Evolutionary conservation across 225 moss, liverwort and hornwort species (phyloP).

Genomic region (Bryoerythrophyllum caledonicum): DNA sequence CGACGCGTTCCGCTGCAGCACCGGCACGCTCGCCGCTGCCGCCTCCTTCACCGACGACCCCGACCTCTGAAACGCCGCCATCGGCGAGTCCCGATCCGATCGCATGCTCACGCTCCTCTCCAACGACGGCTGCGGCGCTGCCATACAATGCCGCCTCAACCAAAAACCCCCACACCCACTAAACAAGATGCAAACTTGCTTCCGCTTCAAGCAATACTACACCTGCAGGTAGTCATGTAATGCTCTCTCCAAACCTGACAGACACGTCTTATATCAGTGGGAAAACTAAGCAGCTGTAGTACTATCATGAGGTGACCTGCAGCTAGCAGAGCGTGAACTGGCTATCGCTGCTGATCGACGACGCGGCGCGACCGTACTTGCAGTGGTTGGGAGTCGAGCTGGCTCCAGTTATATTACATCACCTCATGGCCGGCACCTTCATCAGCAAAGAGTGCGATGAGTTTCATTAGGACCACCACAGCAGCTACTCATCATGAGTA

Average conservation of each 20-base stretch:
- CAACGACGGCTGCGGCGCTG: constrained; percentile 47
- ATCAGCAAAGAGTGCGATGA: not conserved
- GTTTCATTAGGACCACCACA: not conserved
- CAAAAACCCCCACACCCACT: not conserved
- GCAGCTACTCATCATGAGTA: not conserved
- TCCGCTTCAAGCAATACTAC: not conserved
- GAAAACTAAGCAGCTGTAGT: not conserved
- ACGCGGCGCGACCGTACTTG: constrained; percentile 37
- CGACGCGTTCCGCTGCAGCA: constrained; percentile 47
- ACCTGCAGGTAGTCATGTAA: constrained; percentile 32
- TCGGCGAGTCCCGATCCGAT: constrained; percentile 48
- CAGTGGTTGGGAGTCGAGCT: constrained; percentile 36
- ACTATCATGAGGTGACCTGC: constrained; percentile 9
- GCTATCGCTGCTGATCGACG: constrained; percentile 15
- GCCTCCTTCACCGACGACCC: constrained; percentile 53
- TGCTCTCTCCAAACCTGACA: constrained; percentile 33
- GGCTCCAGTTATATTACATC: constrained; percentile 15
- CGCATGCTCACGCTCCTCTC: constrained; percentile 48
- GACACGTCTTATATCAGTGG: constrained; percentile 20
- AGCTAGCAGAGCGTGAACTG: constrained; percentile 40
- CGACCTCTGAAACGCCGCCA: constrained; percentile 60
- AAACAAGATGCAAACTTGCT: constrained; percentile 2
- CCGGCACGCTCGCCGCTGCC: constrained; percentile 42
- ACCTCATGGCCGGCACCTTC: constrained; percentile 11
- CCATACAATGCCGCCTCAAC: constrained; percentile 36